These are phyloP conservation scores for Kregervanrija fluxuum DNA, from an alignment of 805 yeast species.

Conservation along the genomic window DNA sequence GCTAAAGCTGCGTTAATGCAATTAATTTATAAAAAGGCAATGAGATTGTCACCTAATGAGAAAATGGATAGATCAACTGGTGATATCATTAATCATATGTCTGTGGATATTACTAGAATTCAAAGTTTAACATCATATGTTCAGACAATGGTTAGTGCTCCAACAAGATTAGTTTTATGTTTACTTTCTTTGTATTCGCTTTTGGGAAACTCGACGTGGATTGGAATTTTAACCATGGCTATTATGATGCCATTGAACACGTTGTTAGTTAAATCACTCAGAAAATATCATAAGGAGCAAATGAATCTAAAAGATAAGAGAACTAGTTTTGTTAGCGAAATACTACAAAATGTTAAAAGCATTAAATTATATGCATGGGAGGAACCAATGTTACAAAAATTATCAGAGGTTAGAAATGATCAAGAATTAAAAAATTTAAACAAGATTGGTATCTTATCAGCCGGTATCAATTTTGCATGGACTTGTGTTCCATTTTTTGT, in stretches of 20 bases:
- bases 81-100: slow-evolving; percentile 69
- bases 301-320: slow-evolving; percentile 59
- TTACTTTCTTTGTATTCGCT: slow-evolving; percentile 46
- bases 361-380: slow-evolving; percentile 70
- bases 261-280: slow-evolving; percentile 36
- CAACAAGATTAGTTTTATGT: slow-evolving; percentile 47
- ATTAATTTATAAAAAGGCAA: slow-evolving; percentile 64
- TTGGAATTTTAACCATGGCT: slow-evolving; percentile 46
- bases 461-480: slow-evolving; percentile 51
- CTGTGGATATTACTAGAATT: slow-evolving; percentile 66
- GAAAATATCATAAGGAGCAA: slow-evolving; percentile 42
- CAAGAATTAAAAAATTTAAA: slow-evolving; percentile 46
- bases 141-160: slow-evolving; percentile 51
- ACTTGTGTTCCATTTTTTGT: slow-evolving; percentile 58
- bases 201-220: slow-evolving; percentile 51
- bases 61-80: slow-evolving; percentile 59
- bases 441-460: slow-evolving; percentile 41
- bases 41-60: slow-evolving; percentile 60
- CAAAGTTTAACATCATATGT: slow-evolving; percentile 51
- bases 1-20: slow-evolving; percentile 59
- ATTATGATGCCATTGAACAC: slow-evolving; percentile 56
- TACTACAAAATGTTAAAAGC: slow-evolving; percentile 52
- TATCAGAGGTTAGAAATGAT: slow-evolving; percentile 48
- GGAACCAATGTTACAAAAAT: slow-evolving; percentile 47
- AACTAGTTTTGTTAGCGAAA: slow-evolving; percentile 51